Evolutionary conservation across 2,329 filamentous ascomycete species (phyloP).

Genomic region (Fusarium burgessii): DNA sequence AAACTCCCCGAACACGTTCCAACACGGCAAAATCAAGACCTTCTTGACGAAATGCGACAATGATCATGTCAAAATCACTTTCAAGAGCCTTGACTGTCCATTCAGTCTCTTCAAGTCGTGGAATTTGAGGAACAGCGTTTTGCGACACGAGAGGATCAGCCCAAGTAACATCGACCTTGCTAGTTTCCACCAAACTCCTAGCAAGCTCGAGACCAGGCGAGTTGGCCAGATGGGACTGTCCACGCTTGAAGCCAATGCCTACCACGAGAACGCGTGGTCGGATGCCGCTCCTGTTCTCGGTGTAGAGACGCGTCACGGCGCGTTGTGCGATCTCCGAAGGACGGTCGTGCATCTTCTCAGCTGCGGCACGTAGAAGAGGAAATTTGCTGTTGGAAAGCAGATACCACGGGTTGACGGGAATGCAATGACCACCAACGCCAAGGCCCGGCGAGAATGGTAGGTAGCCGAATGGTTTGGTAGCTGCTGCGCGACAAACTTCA

Average conservation of each 20-base stretch:
- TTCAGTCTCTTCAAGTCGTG: constrained; percentile 50
- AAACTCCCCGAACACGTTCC: constrained; percentile 49
- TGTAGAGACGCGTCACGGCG: constrained; percentile 49
- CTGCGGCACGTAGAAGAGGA: constrained; percentile 59
- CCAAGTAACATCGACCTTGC: constrained; percentile 57
- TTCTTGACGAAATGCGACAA: constrained; percentile 58
- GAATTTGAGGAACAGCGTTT: constrained; percentile 55
- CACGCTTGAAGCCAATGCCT: constrained; percentile 64
- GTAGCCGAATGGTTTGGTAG: constrained; percentile 66
- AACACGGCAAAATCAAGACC: constrained; percentile 57
- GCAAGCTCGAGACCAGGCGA: constrained; percentile 60
- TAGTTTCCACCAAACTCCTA: constrained; percentile 51
- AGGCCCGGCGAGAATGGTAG: constrained; percentile 60
- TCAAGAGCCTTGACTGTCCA: constrained; percentile 56
- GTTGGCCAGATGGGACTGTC: constrained; percentile 61
- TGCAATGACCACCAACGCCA: constrained; percentile 68
- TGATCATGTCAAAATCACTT: constrained; percentile 56
- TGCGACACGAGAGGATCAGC: constrained; percentile 59
- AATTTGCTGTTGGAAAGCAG: constrained; percentile 61
- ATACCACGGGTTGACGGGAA: constrained; percentile 67
- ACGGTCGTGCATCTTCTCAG: constrained; percentile 58
- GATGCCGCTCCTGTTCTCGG: not conserved
- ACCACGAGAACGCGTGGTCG: constrained; percentile 56
- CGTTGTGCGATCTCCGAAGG: constrained; percentile 56
- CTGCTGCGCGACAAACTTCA: constrained; percentile 62